Evolutionary conservation across 306 rosid genomes (phyloP), one percentile per base, ranked within the genome.

Genomic region (Delonix regia): DNA sequence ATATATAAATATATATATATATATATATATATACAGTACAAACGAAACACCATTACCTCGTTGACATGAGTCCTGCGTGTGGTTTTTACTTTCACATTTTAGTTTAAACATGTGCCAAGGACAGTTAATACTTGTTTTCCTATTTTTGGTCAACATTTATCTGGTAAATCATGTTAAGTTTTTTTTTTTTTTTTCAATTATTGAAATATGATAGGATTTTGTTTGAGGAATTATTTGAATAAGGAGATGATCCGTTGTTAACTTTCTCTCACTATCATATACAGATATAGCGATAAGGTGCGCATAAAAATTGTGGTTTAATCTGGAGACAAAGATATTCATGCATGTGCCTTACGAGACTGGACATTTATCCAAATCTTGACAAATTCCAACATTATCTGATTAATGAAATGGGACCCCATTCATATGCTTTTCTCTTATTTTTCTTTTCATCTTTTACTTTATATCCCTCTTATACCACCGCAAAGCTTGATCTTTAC

Each of bases 361-460:
- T 66, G 30, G 18, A 34, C 52, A 59, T 59, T 69, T 51, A 27
- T 55, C 70, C 82, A 53, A 72, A 61, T 41, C 44, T 81, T 6
- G 22, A 55, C 45, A 51, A 61, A 60, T 34, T 65, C 55, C 44
- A 72, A 77, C 53, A 27, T 42, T 19, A 77, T 55, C 34, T 71
- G 22, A 77, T 76, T 39, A 8, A 39, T 18, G 69, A 33, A 36
- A 41, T 24, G 69, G 75, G 55, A 49, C 55, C 75, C 75, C 55
- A 44, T 66, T 67, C 42, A 62, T 69, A 25, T 12, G 30, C 3
- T 57, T 51, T 49, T 30, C 25, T 47, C 16, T 52, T 24, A 5
- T 55, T 39, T 36, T 66, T 36, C 38, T 15, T 60, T 44, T 44
- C 39, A 6, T 73, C 22, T 53, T 39, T 83, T 71, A n/a, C 65